phyloP scores from a whole-genome alignment of 2,329 filamentous ascomycete species.

The Exophiala oligosperma region DNA sequence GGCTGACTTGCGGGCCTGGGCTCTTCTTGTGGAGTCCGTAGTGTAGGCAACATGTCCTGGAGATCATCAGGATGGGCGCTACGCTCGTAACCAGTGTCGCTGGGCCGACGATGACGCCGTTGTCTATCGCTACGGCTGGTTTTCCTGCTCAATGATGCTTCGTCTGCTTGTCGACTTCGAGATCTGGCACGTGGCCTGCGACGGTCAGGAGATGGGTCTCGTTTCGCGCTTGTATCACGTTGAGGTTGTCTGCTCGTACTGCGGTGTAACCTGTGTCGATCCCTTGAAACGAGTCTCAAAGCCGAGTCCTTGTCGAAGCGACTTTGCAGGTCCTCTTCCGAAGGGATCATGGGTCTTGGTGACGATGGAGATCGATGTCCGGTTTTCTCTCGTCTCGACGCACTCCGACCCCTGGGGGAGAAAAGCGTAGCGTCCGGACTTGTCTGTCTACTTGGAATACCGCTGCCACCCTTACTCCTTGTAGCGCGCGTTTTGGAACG shows the following conservation, averaged over 20 bases:
- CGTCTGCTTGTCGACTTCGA: conserved; percentile 36
- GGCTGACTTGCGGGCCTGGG: conserved; percentile 19
- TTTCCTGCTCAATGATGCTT: conserved; percentile 22
- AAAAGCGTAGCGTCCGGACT: conserved; percentile 39
- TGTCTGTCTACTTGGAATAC: conserved; percentile 40
- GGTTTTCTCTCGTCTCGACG: conserved; percentile 60
- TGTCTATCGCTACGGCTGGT: conserved; percentile 17
- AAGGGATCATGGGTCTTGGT: conserved; percentile 70
- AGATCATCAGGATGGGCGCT: conserved; percentile 18
- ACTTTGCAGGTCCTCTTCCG: conserved; percentile 55
- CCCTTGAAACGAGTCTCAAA: conserved; percentile 44
- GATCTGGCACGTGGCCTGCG: conserved; percentile 37
- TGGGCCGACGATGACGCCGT: conserved; percentile 17
- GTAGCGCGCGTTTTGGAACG: conserved; percentile 32
- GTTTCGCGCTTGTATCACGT: conserved; percentile 42
- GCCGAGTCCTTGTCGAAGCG: conserved; percentile 64
- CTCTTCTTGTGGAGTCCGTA: conserved; percentile 1
- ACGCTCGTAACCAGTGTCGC: conserved; percentile 15
- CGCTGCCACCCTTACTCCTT: conserved; percentile 34
- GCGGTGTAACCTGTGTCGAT: conserved; percentile 48
- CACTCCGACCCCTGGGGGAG: conserved; percentile 58
- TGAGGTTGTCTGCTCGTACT: conserved; percentile 47
- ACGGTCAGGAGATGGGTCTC: conserved; percentile 50
- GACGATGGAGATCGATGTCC: conserved; percentile 72
- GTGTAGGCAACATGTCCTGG: conserved; percentile 4